Evolutionary conservation across 306 rosid genomes (phyloP).

Genomic region (Fragaria nilgerrensis): DNA sequence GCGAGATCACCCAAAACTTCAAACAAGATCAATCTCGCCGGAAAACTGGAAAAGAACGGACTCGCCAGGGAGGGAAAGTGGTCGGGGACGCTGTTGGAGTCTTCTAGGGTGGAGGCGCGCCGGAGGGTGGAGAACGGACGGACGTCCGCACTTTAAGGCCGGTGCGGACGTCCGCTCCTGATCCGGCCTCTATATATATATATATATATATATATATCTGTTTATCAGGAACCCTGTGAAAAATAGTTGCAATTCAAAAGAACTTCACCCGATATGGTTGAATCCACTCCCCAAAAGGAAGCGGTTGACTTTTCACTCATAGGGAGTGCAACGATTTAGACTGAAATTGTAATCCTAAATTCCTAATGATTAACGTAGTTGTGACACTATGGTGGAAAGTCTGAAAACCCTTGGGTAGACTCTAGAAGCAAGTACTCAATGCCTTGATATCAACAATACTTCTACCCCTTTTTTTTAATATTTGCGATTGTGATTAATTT

Average conservation of each 20-base stretch:
- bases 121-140: too few relatives aligned
- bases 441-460: neutral
- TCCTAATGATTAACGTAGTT: neutral
- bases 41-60: too few relatives aligned
- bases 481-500: neutral
- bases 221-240: too few relatives aligned
- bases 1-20: too few relatives aligned
- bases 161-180: too few relatives aligned
- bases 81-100: too few relatives aligned
- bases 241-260: neutral
- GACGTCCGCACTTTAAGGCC: too few relatives aligned
- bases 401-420: neutral
- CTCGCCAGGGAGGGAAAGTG: too few relatives aligned
- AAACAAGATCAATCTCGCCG: too few relatives aligned
- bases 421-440: neutral
- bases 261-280: neutral
- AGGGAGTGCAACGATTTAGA: neutral
- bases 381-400: neutral
- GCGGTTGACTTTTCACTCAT: neutral
- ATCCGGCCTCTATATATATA: neutral
- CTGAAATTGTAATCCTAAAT: neutral
- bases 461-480: neutral
- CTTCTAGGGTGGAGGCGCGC: too few relatives aligned
- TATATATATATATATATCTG: neutral
- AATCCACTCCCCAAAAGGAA: neutral